phyloP scores from a whole-genome alignment of 345 rosid species.

The Excoecaria cochinchinensis region DNA sequence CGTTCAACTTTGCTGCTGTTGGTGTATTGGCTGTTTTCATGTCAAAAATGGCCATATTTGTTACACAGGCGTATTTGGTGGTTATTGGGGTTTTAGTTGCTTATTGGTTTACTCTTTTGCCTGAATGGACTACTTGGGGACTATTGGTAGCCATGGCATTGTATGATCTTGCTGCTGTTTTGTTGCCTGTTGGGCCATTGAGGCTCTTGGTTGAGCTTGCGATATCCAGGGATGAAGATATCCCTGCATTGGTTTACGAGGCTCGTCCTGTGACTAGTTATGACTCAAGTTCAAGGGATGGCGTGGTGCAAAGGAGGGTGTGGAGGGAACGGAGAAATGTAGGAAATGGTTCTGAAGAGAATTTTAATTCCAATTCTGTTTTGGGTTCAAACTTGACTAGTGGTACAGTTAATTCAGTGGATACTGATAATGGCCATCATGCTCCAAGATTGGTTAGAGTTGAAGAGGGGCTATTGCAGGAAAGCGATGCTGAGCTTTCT shows the following conservation, averaged over 20 bases:
- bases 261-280: conserved; percentile 65
- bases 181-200: conserved; percentile 87
- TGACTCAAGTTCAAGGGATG: conserved; percentile 33
- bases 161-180: conserved; percentile 91
- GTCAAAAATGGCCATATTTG: conserved; percentile 83
- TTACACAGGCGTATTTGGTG: conserved; percentile 81
- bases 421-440: conserved; percentile 4
- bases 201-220: conserved; percentile 93
- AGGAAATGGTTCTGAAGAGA: conserved; percentile 20
- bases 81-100: conserved; percentile 84
- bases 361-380: conserved; percentile 18
- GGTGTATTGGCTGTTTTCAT: conserved; percentile 88
- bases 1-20: conserved; percentile 73
- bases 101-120: conserved; percentile 82
- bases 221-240: conserved; percentile 92
- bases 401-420: conserved; percentile 18
- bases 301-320: conserved; percentile 51
- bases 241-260: conserved; percentile 90
- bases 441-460: conserved; percentile 33
- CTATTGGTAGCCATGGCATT: conserved; percentile 77
- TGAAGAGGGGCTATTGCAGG: conserved; percentile 39
- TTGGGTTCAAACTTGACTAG: conserved; percentile 19
- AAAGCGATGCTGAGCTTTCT: conserved; percentile 48
- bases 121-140: conserved; percentile 96
- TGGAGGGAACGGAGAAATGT: conserved; percentile 65